Evolutionary conservation across 106 monocot species (phyloP).

Genomic region (Iris macrosiphon): DNA sequence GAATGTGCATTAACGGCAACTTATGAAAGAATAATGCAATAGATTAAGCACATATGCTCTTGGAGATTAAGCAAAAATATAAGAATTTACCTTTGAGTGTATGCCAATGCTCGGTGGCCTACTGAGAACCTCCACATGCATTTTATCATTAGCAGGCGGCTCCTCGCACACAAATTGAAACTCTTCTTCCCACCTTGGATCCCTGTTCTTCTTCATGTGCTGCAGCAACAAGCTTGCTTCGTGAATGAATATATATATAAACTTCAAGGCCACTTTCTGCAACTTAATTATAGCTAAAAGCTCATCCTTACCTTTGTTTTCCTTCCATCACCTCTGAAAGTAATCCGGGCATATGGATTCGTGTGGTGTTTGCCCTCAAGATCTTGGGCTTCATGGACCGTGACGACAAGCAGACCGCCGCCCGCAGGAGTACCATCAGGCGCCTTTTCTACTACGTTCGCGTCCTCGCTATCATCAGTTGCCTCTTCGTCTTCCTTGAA

Average conservation of each 20-base stretch:
- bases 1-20: too few relatives aligned
- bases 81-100: slow-evolving; percentile 50
- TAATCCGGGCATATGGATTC: slow-evolving; percentile 56
- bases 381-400: slow-evolving; percentile 74
- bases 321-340: slow-evolving; percentile 63
- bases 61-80: too few relatives aligned
- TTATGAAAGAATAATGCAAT: too few relatives aligned
- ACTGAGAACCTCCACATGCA: slow-evolving; percentile 66
- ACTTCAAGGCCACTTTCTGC: background rate
- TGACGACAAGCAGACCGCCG: slow-evolving; percentile 66
- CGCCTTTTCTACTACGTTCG: slow-evolving; percentile 39
- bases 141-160: slow-evolving; percentile 55
- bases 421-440: slow-evolving; percentile 52
- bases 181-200: slow-evolving; percentile 76
- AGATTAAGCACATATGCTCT: too few relatives aligned
- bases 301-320: slow-evolving; percentile 58
- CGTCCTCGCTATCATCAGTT: background rate
- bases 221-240: slow-evolving; percentile 12
- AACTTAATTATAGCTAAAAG: too few relatives aligned
- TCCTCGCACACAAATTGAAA: slow-evolving; percentile 57
- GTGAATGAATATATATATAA: background rate
- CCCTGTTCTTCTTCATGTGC: slow-evolving; percentile 77
- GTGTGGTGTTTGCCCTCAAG: too few relatives aligned
- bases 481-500: slow-evolving; percentile 56
- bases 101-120: slow-evolving; percentile 54